Evolutionary conservation across 768 basidiomycete genomes (phyloP).

Genomic region (Lentinula edodes): DNA sequence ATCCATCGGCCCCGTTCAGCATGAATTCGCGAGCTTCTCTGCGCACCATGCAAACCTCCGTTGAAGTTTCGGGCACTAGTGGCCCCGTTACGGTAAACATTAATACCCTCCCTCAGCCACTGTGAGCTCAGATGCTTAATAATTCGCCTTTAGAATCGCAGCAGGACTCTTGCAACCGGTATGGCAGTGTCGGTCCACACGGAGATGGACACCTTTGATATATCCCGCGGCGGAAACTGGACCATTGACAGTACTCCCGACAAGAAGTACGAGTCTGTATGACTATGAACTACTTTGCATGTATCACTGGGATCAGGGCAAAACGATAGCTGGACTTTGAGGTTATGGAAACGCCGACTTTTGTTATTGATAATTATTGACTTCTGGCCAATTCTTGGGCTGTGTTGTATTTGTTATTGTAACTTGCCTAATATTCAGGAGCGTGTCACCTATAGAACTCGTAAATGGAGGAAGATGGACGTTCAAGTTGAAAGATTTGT

Average conservation of each 20-base stretch:
- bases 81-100: not conserved
- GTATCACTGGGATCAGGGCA: not conserved
- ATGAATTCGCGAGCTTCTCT: constrained; percentile 2
- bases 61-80: not conserved
- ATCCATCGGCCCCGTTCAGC: not conserved
- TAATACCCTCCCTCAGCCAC: no score
- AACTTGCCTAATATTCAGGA: not conserved
- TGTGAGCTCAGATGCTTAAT: not conserved
- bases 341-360: not conserved
- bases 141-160: not conserved
- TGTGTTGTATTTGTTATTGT: not conserved
- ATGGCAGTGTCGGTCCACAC: not conserved
- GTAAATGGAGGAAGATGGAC: no score
- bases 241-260: not conserved
- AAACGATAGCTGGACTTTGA: not conserved
- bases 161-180: constrained; percentile 1
- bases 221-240: not conserved
- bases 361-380: not conserved
- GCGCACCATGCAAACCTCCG: not conserved
- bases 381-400: not conserved
- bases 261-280: not conserved
- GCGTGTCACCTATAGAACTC: no score
- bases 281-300: not conserved
- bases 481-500: no score
- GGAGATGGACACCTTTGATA: constrained; percentile 1